Evolutionary conservation across 1,284 basidiomycete genomes (phyloP).

Genomic region (Rhodotorula mucilaginosa): DNA sequence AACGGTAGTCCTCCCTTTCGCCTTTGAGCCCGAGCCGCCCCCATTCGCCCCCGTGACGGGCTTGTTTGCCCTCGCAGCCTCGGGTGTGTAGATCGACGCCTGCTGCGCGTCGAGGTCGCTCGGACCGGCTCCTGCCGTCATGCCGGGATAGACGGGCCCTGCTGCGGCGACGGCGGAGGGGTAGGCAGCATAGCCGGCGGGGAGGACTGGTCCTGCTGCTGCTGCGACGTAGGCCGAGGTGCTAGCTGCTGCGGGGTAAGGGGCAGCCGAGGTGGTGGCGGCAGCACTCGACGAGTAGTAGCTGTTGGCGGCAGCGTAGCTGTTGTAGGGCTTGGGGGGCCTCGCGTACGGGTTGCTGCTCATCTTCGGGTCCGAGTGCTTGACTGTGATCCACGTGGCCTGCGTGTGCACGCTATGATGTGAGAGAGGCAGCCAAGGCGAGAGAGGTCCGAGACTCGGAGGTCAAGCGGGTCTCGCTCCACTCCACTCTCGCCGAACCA

Average conservation of each 20-base stretch:
- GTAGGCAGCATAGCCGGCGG: slow-evolving; percentile 2
- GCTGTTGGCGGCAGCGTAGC: background rate
- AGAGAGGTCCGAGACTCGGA: too few species aligned
- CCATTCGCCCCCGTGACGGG: background rate
- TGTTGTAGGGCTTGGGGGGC: slow-evolving; percentile 19
- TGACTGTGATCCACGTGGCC: background rate
- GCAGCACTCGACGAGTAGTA: slow-evolving; percentile 7
- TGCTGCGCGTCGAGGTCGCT: slow-evolving; percentile 38
- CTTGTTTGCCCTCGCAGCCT: slow-evolving; percentile 25
- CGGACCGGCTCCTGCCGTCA: background rate
- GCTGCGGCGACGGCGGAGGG: background rate
- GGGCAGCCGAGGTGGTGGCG: background rate
- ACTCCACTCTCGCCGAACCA: too few species aligned
- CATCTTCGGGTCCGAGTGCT: background rate
- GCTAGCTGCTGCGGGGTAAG: slow-evolving; percentile 2
- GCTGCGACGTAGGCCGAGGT: slow-evolving; percentile 1
- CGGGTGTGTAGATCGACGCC: slow-evolving; percentile 43
- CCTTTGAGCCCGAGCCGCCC: slow-evolving; percentile 61
- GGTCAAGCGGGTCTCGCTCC: too few species aligned
- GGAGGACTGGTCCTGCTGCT: slow-evolving; percentile 11
- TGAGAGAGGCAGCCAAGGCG: background rate
- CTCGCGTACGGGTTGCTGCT: slow-evolving; percentile 34
- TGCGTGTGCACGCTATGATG: background rate
- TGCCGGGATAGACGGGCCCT: background rate
- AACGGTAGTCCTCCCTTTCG: slow-evolving; percentile 90